These are phyloP conservation scores for Arthroderma uncinatum DNA, from an alignment of 2,329 filamentous ascomycete species.

Conservation along the genomic window DNA sequence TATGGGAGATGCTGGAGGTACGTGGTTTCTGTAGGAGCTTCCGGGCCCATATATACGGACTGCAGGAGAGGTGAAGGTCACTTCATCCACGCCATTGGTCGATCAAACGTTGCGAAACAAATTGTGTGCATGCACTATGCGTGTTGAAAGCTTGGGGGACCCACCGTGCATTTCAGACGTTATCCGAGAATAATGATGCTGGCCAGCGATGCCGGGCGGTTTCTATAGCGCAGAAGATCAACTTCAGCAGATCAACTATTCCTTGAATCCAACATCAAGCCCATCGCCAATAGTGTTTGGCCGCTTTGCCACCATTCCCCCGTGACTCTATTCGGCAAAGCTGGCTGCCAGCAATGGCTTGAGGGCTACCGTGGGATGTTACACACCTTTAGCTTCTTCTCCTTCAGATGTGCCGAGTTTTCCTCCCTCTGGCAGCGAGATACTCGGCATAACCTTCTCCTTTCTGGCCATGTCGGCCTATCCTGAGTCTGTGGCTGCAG, in stretches of 20 bases:
- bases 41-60: slow-evolving; percentile 2
- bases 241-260: background rate
- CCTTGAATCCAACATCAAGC: background rate
- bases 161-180: background rate
- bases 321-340: no score
- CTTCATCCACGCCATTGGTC: background rate
- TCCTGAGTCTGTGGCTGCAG: background rate
- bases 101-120: background rate
- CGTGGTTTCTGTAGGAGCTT: background rate
- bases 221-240: background rate
- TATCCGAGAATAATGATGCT: background rate
- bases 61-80: background rate
- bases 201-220: background rate
- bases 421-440: no score
- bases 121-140: background rate
- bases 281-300: background rate
- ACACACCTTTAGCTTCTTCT: no score
- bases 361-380: no score
- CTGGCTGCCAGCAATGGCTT: no score
- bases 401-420: no score
- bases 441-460: background rate
- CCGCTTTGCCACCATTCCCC: background rate
- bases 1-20: background rate
- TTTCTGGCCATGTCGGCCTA: background rate
- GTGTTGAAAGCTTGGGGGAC: background rate